phyloP scores from a whole-genome alignment of 345 rosid species.

The Diplotaxis tenuifolia region DNA sequence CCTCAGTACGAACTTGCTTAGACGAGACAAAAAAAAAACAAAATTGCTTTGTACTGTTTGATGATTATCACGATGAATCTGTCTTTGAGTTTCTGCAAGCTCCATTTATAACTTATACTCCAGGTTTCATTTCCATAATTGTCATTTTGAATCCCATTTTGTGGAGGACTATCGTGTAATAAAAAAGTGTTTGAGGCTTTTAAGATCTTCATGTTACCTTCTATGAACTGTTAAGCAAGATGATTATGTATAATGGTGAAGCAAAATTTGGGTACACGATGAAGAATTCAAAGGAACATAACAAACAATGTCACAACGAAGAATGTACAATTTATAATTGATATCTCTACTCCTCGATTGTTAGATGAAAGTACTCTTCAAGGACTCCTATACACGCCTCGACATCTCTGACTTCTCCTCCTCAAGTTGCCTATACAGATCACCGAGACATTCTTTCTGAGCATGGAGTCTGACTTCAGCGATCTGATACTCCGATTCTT shows the following conservation, averaged over 20 bases:
- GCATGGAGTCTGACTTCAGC: constrained; percentile 61
- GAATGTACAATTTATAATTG: constrained; percentile 14
- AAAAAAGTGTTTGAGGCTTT: too few relatives aligned
- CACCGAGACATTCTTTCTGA: constrained; percentile 58
- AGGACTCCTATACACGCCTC: constrained; percentile 31
- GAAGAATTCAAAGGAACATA: constrained; percentile 4
- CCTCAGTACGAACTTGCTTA: too few relatives aligned
- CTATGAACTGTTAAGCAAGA: too few relatives aligned
- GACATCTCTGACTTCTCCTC: constrained; percentile 56
- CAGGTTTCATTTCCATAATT: not conserved
- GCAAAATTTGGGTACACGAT: too few relatives aligned
- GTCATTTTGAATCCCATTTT: too few relatives aligned
- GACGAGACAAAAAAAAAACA: too few relatives aligned
- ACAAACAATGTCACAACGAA: not conserved
- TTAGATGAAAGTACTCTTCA: constrained; percentile 54
- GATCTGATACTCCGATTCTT: constrained; percentile 57
- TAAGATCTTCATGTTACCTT: too few relatives aligned
- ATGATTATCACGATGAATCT: not conserved
- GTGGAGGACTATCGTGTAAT: too few relatives aligned
- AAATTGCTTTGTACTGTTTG: not conserved
- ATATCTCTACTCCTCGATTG: constrained; percentile 33
- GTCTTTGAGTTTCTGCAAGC: not conserved
- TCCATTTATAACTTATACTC: not conserved
- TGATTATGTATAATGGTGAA: too few relatives aligned
- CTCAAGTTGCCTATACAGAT: constrained; percentile 64